phyloP scores from a whole-genome alignment of 78 protist species.

The Guillardia theta region DNA sequence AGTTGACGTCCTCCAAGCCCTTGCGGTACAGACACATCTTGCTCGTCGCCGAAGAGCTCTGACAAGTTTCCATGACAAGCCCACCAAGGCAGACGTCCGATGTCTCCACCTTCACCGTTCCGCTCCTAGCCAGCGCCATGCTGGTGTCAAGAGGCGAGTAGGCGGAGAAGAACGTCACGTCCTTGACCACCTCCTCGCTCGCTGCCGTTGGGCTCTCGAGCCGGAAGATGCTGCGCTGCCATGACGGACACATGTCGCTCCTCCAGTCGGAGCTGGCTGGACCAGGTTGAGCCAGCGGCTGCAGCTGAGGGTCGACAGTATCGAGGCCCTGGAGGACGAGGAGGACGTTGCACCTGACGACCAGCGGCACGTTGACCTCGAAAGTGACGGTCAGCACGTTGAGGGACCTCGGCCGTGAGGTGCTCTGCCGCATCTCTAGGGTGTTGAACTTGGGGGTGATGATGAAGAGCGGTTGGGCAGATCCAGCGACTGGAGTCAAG shows the following conservation, averaged over 20 bases:
- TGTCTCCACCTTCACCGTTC: too few relatives aligned
- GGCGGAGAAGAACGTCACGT: background rate
- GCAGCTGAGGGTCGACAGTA: background rate
- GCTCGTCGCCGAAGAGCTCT: too few relatives aligned
- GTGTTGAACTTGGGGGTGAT: background rate
- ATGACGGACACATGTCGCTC: background rate
- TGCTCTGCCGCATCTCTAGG: background rate
- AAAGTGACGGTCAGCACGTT: background rate
- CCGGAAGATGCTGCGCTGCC: background rate
- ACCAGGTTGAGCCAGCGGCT: background rate
- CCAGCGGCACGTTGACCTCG: background rate
- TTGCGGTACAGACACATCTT: background rate
- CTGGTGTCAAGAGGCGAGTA: background rate
- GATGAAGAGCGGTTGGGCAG: too few relatives aligned
- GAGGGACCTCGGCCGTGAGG: background rate
- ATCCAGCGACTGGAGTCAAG: too few relatives aligned
- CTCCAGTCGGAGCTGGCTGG: background rate
- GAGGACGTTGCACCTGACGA: background rate
- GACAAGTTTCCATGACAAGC: background rate
- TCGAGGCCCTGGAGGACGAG: background rate
- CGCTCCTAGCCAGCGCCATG: background rate
- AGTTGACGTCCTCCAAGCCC: background rate
- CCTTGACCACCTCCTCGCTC: background rate
- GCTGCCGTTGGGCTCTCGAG: background rate
- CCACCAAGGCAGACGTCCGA: too few relatives aligned